phyloP scores from a whole-genome alignment of 371 early-diverging fungal genomes.

The Mucor lusitanicus region DNA sequence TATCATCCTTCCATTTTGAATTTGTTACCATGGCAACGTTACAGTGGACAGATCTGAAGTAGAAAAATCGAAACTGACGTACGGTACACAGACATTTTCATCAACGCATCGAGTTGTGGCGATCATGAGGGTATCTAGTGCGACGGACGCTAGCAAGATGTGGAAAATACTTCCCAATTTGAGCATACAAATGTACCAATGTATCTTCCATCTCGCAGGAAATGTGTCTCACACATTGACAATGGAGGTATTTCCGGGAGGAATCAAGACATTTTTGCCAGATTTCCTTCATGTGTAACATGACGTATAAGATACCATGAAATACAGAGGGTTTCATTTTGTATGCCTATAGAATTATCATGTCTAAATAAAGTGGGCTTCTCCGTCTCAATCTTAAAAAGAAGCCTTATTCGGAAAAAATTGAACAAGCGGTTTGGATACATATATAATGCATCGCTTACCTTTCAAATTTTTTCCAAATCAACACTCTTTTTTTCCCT shows the following conservation, averaged over 20 bases:
- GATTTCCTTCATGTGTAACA: background rate
- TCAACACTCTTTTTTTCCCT: background rate
- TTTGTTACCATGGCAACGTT: background rate
- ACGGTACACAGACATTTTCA: background rate
- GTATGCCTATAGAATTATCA: background rate
- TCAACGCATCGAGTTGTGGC: background rate
- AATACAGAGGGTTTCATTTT: background rate
- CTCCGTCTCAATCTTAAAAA: constrained; percentile 5
- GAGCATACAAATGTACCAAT: background rate
- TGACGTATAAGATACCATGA: background rate
- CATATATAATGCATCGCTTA: background rate
- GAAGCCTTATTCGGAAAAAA: constrained; percentile 7
- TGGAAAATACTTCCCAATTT: background rate
- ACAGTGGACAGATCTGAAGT: background rate
- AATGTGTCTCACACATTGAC: no score
- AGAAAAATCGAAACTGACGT: background rate
- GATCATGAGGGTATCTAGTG: background rate
- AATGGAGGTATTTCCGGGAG: background rate
- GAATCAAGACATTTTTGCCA: background rate
- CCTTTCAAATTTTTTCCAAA: background rate
- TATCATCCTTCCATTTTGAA: background rate
- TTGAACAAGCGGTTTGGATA: constrained; percentile 3
- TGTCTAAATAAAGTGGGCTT: background rate
- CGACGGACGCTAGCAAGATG: background rate
- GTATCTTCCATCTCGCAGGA: no score